A percentile compares a stretch with the other conserved stretches of the same genome.
phyloP scores from a whole-genome alignment of 2,329 filamentous ascomycete species.

The Neoscytalidium dimidiatum region DNA sequence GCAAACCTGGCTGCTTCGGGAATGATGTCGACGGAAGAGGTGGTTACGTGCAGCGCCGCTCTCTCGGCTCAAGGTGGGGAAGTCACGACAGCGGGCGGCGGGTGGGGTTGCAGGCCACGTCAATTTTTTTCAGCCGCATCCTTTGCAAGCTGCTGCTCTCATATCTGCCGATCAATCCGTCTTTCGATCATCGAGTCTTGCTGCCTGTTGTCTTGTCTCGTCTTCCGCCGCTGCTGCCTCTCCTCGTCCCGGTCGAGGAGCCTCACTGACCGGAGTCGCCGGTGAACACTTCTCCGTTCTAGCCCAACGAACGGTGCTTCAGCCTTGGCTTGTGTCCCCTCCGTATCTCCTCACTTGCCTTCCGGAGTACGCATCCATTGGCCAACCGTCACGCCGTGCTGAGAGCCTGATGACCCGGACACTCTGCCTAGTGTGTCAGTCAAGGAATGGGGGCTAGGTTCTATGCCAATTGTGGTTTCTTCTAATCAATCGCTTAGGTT shows the following conservation, averaged over 20 bases:
- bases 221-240: neutral
- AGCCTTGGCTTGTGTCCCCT: neutral
- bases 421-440: neutral
- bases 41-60: neutral
- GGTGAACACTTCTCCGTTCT: neutral
- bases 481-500: neutral
- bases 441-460: neutral
- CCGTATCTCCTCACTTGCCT: neutral
- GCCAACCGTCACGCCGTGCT: neutral
- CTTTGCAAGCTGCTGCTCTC: neutral
- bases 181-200: neutral
- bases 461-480: neutral
- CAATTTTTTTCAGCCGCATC: conserved; percentile 5
- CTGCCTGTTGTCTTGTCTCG: neutral
- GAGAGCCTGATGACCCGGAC: neutral
- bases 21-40: neutral
- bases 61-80: neutral
- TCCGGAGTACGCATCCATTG: neutral
- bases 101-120: conserved; percentile 9
- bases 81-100: neutral
- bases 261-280: neutral
- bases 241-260: neutral
- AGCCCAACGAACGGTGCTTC: neutral
- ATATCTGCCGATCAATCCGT: neutral
- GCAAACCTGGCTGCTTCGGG: conserved; percentile 4